Base-by-base conservation (phyloP, 2,329 filamentous ascomycete species). In the Xylariaceae sp. region DNA sequence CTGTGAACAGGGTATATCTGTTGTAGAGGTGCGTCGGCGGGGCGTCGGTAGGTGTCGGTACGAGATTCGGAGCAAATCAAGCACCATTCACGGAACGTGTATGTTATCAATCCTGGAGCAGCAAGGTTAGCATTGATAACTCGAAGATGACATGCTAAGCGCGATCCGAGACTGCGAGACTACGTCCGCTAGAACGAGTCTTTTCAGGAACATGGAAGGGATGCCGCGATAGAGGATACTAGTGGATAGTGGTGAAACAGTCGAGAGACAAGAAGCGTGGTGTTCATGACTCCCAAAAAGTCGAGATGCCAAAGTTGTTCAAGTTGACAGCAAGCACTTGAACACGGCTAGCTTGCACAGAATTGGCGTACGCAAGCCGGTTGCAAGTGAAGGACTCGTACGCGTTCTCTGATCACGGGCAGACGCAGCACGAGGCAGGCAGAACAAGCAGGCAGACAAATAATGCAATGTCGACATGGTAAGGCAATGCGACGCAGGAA, bases 261-360 rank as follows among this genome's bases (percentile, higher is more conserved):
- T 11, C n/a, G 39, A 44, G 32, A 40, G 18, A 33, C 17, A 24
- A 37, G 38, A 42, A 41, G 39, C 41, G 46, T 36, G 42, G 34
- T 41, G 40, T n/a, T 36, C 49, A 54, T 55, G 48, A 54, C 52
- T 57, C 47, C 49, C 18, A 26, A 35, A 34, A 29, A 44, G 40
- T 44, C 36, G 29, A 39, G 26, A 39, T 22, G 17, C 34, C 48
- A 48, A 46, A 6, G 22, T 26, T 11, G 22, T 26, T 11, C 22
- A 6, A 11, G 11, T 11, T 26, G 36, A 42, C 15, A 33, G 36
- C 37, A 30, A 34, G 12, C 35, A 28, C 33, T 30, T 34, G 26
- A 38, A 47, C 42, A 45, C 29, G 35, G 13, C 34, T 42, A 46
- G 28, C 36, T 47, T 33, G 22, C 37, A 30, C 40, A 26, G 34